Conservation (phyloP, 2,329 filamentous ascomycete species). For the Geosmithia morbida region DNA sequence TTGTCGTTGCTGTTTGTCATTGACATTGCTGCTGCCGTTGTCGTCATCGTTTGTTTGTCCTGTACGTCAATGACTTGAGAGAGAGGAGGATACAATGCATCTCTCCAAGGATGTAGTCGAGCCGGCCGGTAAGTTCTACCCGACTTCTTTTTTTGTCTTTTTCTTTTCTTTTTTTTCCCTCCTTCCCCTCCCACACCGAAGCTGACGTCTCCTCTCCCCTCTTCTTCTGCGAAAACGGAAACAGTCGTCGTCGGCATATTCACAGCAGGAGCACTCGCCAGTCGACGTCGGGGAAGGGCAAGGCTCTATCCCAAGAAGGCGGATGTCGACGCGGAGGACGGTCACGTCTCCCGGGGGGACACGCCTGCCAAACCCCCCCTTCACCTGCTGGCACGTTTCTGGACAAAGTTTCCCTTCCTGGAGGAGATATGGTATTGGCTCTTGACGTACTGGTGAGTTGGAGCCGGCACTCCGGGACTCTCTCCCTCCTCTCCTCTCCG, state of each 20-base stretch:
- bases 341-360: background rate
- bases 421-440: slow-evolving; percentile 22
- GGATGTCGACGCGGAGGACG: too few species aligned
- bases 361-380: background rate
- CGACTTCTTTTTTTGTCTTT: background rate
- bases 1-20: too few species aligned
- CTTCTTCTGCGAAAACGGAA: too few species aligned
- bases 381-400: slow-evolving; percentile 9
- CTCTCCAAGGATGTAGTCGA: background rate
- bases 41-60: too few species aligned
- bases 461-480: background rate
- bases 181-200: too few species aligned
- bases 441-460: slow-evolving; percentile 16
- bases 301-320: too few species aligned
- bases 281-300: background rate
- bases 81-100: background rate
- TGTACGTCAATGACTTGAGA: too few species aligned
- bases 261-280: background rate
- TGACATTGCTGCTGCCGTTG: too few species aligned
- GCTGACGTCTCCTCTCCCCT: too few species aligned
- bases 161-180: too few species aligned
- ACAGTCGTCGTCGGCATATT: background rate
- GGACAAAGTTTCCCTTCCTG: slow-evolving; percentile 15
- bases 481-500: background rate
- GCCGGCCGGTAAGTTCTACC: background rate